Evolutionary conservation across 768 basidiomycete species (phyloP).

Genomic region (Tylopilus sp.): DNA sequence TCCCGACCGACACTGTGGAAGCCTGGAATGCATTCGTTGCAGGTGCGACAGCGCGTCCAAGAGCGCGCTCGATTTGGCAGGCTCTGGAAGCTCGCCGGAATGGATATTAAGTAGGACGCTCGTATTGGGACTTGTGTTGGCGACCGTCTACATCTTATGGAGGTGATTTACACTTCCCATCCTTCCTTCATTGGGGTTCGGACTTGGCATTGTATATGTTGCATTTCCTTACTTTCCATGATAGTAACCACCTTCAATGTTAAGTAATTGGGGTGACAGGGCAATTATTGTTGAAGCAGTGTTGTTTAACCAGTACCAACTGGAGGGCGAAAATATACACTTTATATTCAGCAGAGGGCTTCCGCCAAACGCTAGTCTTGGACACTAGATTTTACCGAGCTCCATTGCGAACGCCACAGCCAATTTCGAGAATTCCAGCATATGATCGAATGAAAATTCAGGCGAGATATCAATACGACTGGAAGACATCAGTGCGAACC

Average conservation of each 20-base stretch:
- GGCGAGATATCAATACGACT: constrained; percentile 82
- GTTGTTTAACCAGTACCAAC: not conserved
- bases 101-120: not conserved
- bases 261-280: not conserved
- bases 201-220: not conserved
- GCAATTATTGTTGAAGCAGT: not conserved
- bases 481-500: constrained; percentile 22
- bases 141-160: not conserved
- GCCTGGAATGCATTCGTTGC: constrained; percentile 50
- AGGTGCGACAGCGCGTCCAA: constrained; percentile 30
- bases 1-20: constrained; percentile 50
- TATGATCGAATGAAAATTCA: constrained; percentile 89
- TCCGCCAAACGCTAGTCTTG: not conserved
- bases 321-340: not conserved
- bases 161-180: not conserved
- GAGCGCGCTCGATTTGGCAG: not conserved
- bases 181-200: not conserved
- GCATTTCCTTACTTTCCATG: not conserved
- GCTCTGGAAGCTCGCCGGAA: not conserved
- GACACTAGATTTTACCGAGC: constrained; percentile 44
- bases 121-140: not conserved
- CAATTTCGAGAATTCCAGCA: constrained; percentile 85
- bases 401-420: constrained; percentile 79
- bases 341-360: not conserved
- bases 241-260: not conserved